These are phyloP conservation scores for Solanum arcanum DNA, from an alignment of 257 asterid species.

Conservation along the genomic window DNA sequence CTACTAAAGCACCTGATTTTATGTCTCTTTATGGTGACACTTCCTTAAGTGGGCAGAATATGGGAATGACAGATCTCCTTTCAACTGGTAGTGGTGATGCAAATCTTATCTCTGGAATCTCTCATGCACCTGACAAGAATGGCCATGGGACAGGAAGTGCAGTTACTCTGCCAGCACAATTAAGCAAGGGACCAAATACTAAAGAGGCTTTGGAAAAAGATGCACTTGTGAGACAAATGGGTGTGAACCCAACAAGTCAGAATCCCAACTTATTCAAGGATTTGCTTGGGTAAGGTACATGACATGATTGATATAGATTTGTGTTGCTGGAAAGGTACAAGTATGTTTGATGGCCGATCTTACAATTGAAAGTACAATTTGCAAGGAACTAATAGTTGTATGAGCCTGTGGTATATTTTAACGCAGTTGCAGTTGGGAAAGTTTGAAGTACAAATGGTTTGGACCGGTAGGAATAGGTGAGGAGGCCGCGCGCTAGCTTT, in stretches of 20 bases:
- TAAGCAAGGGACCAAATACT: conserved; percentile 57
- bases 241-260: conserved; percentile 78
- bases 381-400: neutral
- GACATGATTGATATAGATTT: neutral
- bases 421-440: neutral
- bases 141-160: conserved; percentile 27
- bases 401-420: neutral
- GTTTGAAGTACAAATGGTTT: neutral
- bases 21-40: conserved; percentile 50
- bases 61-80: conserved; percentile 8
- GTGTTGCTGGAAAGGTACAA: neutral
- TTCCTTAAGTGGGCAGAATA: conserved; percentile 30
- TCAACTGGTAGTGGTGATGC: neutral
- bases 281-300: conserved; percentile 49
- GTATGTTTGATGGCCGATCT: neutral
- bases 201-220: conserved; percentile 82
- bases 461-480: neutral
- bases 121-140: conserved; percentile 19
- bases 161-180: conserved; percentile 13
- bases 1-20: conserved; percentile 40
- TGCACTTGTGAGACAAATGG: conserved; percentile 87
- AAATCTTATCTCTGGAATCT: conserved; percentile 7
- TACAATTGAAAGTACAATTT: neutral
- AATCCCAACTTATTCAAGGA: conserved; percentile 83
- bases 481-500: neutral